These are phyloP conservation scores for Mortierella sp. DNA, from an alignment of 371 early-diverging fungal genomes.

Conservation along the genomic window DNA sequence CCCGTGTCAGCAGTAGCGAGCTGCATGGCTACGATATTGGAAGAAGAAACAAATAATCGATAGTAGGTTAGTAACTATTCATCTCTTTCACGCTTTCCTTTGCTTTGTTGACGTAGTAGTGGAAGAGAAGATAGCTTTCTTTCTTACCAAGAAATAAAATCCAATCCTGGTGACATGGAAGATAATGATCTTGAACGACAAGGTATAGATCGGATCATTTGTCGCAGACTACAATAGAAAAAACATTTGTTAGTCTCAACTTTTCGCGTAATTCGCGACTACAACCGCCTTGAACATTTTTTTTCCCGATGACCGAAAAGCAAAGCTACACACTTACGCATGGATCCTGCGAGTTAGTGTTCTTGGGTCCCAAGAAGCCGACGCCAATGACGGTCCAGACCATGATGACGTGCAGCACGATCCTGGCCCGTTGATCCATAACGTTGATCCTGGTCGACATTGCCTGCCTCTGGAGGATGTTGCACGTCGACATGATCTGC, in stretches of 20 bases:
- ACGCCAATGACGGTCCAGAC: conserved; percentile 53
- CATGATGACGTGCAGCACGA: conserved; percentile 40
- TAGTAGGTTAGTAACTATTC: neutral
- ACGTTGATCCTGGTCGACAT: conserved; percentile 30
- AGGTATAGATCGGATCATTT: conserved; percentile 33
- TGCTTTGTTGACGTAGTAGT: neutral
- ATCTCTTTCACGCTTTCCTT: neutral
- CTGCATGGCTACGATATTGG: conserved; percentile 31
- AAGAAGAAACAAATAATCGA: neutral
- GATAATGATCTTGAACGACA: conserved; percentile 47
- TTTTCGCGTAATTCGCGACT: too few species aligned
- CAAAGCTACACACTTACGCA: conserved; percentile 20
- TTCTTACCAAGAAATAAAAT: conserved; percentile 46
- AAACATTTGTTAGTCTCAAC: neutral
- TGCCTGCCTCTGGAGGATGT: conserved; percentile 37
- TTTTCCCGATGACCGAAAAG: neutral
- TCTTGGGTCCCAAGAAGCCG: conserved; percentile 39
- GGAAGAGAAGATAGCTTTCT: neutral
- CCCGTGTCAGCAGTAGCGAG: conserved; percentile 19
- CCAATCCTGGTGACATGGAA: conserved; percentile 38
- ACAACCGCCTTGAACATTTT: neutral
- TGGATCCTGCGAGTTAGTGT: conserved; percentile 7
- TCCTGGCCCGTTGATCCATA: conserved; percentile 42
- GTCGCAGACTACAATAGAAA: conserved; percentile 11
- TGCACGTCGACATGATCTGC: conserved; percentile 43